Conservation (phyloP, 768 basidiomycete genomes). For the Guyanaporus albipodus region DNA sequence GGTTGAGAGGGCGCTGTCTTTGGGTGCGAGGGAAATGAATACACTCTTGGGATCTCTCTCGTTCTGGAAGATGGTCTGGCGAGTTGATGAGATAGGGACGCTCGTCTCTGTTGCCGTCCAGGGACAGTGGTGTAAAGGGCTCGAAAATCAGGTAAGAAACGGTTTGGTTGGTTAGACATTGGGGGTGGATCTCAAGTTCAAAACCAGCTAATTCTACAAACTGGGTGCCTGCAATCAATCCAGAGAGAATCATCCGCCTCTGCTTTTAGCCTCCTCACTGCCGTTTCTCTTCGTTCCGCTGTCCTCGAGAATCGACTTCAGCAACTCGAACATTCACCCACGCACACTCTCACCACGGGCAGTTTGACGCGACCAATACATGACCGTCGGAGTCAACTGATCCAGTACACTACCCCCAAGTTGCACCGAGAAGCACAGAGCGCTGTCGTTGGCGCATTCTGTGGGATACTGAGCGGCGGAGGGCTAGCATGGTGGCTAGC, state of each 20-base stretch:
- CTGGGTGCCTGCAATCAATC: slow-evolving; percentile 50
- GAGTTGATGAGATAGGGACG: slow-evolving; percentile 38
- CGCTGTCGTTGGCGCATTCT: slow-evolving; percentile 47
- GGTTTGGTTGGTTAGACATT: background rate
- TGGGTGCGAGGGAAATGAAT: slow-evolving; percentile 29
- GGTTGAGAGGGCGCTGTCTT: slow-evolving; percentile 28
- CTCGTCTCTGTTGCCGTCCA: slow-evolving; percentile 32
- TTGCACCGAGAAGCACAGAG: slow-evolving; percentile 66
- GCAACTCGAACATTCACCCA: slow-evolving; percentile 47
- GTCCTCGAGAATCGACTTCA: slow-evolving; percentile 56
- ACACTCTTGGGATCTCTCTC: slow-evolving; percentile 31
- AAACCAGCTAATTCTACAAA: slow-evolving; percentile 57
- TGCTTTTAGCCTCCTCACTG: slow-evolving; percentile 38
- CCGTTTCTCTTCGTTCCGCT: slow-evolving; percentile 43
- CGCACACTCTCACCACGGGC: slow-evolving; percentile 40
- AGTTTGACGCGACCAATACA: slow-evolving; percentile 50
- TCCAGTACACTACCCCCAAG: slow-evolving; percentile 49
- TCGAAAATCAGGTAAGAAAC: slow-evolving; percentile 48
- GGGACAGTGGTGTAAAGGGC: slow-evolving; percentile 38
- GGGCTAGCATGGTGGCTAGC: slow-evolving; percentile 54
- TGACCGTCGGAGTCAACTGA: slow-evolving; percentile 50
- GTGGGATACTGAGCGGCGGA: slow-evolving; percentile 46
- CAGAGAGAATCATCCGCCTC: slow-evolving; percentile 43
- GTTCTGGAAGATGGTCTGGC: slow-evolving; percentile 40
- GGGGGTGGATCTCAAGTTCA: background rate